Percentiles rank a stretch among this genome's conserved stretches.
Conservation (phyloP, 768 basidiomycete species). For the Gloeopeniophorella convolvens region DNA sequence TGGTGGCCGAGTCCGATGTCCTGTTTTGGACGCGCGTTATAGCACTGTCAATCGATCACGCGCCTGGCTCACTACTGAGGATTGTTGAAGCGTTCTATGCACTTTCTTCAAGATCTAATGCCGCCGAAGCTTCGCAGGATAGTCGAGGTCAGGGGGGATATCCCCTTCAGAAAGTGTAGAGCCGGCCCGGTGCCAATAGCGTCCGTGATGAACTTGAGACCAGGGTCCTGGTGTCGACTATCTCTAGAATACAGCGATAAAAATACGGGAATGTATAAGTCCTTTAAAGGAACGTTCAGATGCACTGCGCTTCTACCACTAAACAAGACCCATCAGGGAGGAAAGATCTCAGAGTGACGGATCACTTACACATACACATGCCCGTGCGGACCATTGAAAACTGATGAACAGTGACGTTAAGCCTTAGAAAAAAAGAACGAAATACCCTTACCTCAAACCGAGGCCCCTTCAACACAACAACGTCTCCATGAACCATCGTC, state of each 20-base stretch:
- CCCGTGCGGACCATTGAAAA: constrained; percentile 10
- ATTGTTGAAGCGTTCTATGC: no score
- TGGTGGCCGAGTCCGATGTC: no score
- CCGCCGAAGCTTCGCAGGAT: no score
- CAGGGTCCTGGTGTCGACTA: no score
- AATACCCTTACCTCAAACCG: constrained; percentile 8
- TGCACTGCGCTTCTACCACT: constrained; percentile 16
- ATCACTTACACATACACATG: constrained; percentile 18
- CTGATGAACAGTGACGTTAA: neutral
- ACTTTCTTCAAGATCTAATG: no score
- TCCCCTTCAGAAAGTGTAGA: no score
- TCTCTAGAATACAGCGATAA: constrained; percentile 10
- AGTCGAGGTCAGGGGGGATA: no score
- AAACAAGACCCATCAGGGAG: neutral
- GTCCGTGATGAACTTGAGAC: neutral
- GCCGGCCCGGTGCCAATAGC: neutral
- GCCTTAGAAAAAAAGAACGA: neutral
- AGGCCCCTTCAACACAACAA: constrained; percentile 6
- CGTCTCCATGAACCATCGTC: constrained; percentile 19
- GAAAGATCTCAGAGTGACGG: neutral
- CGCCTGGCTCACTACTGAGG: no score
- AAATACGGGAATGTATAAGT: constrained; percentile 5
- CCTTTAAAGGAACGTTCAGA: neutral
- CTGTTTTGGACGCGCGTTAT: no score
- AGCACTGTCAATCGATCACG: no score